Evolutionary conservation across 371 early-diverging fungal genomes (phyloP), one percentile per base, ranked within the genome.

Genomic region (Actinomortierella ambigua): DNA sequence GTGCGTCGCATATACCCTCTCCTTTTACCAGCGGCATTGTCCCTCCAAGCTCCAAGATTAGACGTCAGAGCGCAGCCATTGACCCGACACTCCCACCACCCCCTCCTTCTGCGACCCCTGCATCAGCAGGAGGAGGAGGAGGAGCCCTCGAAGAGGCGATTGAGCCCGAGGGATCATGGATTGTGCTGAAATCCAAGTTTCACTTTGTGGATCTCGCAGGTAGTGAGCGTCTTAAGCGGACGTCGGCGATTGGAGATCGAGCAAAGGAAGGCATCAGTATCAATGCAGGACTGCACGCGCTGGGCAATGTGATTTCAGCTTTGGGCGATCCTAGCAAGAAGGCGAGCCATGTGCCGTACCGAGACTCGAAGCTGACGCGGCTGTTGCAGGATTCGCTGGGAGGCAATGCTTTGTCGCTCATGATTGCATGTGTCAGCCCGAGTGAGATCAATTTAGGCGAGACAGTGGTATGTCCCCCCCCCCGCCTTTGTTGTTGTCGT

Each of bases 201-300:
- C 94, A 98, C 75, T 99, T 99, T 87, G 99, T 99, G 43, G 99
- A 99, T 85, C 81, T 99, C 68, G 99, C 99, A 29, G 99, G 99
- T 23, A 95, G 95, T 42, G 99, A 99, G 79, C 88, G 99, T 81
- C 76, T 99, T 23, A 99, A 99, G 78, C 85, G 93, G 41, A 99
- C 99, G 1, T 85, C 92, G 40, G 97, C 98, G 2, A 91, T 89
- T 51, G 99, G 99, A 15, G 97, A 95, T 49, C 86, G 95, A 53
- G 91, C 92, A 46, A 95, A 94, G 78, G 99, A 99, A 79, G 96
- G 98, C 48, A 99, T 99, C 58, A 90, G 92, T 40, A 99, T 99
- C 75, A 99, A 99, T 78, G 90, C 93, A 14, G 99, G 99, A 7
- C 87, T 99, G 9, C 83, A 99, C 40, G 98, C 98, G 0, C 85